Evolutionary conservation across 2,329 filamentous ascomycete genomes (phyloP).

Genomic region (Fonsecaea pugnacius): DNA sequence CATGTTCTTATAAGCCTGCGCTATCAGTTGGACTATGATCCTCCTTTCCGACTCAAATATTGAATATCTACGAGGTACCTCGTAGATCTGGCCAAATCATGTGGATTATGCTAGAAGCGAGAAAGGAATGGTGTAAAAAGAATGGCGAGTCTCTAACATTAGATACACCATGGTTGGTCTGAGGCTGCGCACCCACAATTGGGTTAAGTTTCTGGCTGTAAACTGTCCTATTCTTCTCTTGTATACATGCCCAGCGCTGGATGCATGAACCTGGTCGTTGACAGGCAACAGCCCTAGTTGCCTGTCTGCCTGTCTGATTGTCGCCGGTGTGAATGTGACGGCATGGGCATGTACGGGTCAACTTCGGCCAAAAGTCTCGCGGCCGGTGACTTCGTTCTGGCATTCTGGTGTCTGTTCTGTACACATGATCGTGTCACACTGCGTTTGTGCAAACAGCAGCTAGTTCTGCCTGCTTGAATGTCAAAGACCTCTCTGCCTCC

Average conservation of each 20-base stretch:
- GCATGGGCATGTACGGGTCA: neutral
- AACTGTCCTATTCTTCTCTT: neutral
- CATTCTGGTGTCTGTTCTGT: neutral
- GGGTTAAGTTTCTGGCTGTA: neutral
- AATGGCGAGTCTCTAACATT: no score
- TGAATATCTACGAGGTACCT: no score
- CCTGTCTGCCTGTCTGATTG: neutral
- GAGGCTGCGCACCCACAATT: neutral
- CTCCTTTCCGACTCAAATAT: no score
- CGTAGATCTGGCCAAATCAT: no score
- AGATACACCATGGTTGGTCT: neutral
- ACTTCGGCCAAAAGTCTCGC: conserved; percentile 10
- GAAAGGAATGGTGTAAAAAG: no score
- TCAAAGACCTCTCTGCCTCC: neutral
- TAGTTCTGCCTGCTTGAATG: conserved; percentile 5
- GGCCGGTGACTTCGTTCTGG: conserved; percentile 7
- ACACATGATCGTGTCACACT: conserved; percentile 17
- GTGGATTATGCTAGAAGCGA: no score
- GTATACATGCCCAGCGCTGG: no score
- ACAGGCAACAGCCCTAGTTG: neutral
- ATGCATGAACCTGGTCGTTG: neutral
- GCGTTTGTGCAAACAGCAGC: neutral
- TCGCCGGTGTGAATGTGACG: neutral
- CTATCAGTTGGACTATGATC: no score
- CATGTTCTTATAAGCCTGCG: no score